Evolutionary conservation across 2,329 filamentous ascomycete genomes (phyloP).

Genomic region (Aspergillus vadensis): DNA sequence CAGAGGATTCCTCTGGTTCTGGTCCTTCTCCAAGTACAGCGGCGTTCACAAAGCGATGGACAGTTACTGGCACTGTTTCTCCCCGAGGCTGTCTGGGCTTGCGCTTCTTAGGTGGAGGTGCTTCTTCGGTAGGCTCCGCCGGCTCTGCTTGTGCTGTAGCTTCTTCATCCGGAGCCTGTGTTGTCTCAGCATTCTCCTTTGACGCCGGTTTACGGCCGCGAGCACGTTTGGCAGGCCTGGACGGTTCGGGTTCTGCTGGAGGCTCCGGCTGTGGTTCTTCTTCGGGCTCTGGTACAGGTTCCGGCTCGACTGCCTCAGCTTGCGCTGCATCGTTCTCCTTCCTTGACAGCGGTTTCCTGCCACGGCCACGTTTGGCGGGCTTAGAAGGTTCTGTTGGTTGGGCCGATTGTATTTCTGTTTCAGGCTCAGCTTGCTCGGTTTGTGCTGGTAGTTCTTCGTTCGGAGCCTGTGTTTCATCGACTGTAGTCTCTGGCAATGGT

Average conservation of each 20-base stretch:
- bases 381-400: too few species aligned
- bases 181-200: conserved; percentile 14
- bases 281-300: conserved; percentile 15
- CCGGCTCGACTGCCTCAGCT: conserved; percentile 10
- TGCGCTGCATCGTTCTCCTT: neutral
- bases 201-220: conserved; percentile 15
- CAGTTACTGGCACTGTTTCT: conserved; percentile 43
- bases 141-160: neutral
- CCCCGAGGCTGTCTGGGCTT: conserved; percentile 35
- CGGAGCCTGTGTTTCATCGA: conserved; percentile 11
- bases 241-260: conserved; percentile 1
- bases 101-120: conserved; percentile 20
- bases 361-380: too few species aligned
- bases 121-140: conserved; percentile 13
- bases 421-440: neutral
- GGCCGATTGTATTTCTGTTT: too few species aligned
- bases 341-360: too few species aligned
- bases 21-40: conserved; percentile 30
- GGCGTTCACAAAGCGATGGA: conserved; percentile 44
- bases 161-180: conserved; percentile 4
- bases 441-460: neutral
- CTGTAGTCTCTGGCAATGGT: conserved; percentile 13
- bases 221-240: conserved; percentile 15
- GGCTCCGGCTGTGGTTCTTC: conserved; percentile 16
- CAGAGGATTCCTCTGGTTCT: conserved; percentile 23